Base-by-base conservation (phyloP, 1,139 yeast species). In the Oligophagozyma castellii region DNA sequence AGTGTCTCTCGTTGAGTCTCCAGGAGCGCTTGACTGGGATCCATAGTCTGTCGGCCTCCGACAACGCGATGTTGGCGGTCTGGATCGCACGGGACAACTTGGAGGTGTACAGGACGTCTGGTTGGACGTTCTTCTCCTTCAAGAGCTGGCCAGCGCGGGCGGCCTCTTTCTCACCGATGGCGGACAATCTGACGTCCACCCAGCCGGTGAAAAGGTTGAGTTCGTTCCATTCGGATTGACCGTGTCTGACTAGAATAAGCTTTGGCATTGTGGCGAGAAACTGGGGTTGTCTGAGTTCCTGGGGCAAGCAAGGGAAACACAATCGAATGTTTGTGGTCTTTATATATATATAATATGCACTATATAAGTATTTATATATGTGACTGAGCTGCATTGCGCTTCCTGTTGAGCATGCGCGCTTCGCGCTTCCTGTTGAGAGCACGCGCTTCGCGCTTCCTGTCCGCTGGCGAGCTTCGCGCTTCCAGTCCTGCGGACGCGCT, bases 1-100 rank as follows among this genome's bases (percentile, higher is more conserved):
- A 86, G 66, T 86, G 96, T 70, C 96, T 89, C 69, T 86, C 98
- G 65, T 86, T 86, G 61, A 86, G 74, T 70, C 95, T 78, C 96
- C 96, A 86, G 35, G 86, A 70, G 70, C 95, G 80, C 65, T 78
- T 75, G 53, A 81, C 93, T 55, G 93, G 95, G 45, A 89, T 70
- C 71, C 73, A 86, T 52, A 81, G 66, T 58, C 86, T 84, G 62
- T 83, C 95, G 39, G 95, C 89, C 42, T 67, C 60, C 42, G 79
- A 81, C 51, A 89, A 70, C 38, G 95, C 95, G 60, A 86, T 73
- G 78, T 89, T 77, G 51, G 95, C 95, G 41, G 96, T 89, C 67
- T 84, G 94, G 57, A 86, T 89, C 44, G 98, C 96, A 67, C 98
- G 79, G 48, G 93, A 67, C 55, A 89, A 71, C 61, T 75, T 71